phyloP scores from a whole-genome alignment of 2,329 filamentous ascomycete species.

The Anisogramma anomala region DNA sequence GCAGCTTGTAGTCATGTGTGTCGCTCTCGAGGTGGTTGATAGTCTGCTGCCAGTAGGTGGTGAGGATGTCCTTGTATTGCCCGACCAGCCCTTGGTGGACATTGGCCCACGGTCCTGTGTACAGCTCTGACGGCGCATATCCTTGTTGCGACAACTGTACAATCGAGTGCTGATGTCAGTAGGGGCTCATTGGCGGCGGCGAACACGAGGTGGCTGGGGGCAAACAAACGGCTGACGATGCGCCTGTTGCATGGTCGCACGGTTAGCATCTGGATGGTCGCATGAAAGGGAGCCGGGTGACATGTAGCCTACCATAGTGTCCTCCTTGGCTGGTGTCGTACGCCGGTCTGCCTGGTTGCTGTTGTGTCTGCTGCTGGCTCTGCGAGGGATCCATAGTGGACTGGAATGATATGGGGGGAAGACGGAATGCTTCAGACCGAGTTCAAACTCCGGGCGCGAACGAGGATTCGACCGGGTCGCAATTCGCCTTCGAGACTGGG shows the following conservation, averaged over 20 bases:
- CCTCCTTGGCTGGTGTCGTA: conserved; percentile 66
- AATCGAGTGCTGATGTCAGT: conserved; percentile 17
- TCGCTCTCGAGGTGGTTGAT: conserved; percentile 92
- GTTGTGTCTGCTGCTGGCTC: conserved; percentile 43
- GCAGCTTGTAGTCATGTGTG: conserved; percentile 95
- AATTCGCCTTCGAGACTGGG: conserved; percentile 6
- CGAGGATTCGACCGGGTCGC: not conserved
- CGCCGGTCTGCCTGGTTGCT: conserved; percentile 48
- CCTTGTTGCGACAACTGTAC: conserved; percentile 70
- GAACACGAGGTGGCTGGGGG: not conserved
- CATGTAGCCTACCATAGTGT: conserved; percentile 55
- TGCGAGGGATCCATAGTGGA: conserved; percentile 40
- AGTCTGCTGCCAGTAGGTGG: conserved; percentile 98
- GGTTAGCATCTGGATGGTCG: conserved; percentile 16
- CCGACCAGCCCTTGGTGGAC: conserved; percentile 92
- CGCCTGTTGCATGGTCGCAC: conserved; percentile 34
- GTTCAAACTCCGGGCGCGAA: conserved; percentile 4
- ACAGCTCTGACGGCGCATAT: conserved; percentile 84
- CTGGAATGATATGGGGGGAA: not conserved
- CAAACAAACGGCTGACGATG: conserved; percentile 53
- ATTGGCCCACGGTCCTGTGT: conserved; percentile 91
- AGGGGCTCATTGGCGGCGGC: not conserved
- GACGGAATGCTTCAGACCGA: not conserved
- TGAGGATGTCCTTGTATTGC: conserved; percentile 91
- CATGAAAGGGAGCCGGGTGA: conserved; percentile 9